phyloP scores from a whole-genome alignment of 2,329 filamentous ascomycete genomes.

The Ophiocordyceps robertsii region DNA sequence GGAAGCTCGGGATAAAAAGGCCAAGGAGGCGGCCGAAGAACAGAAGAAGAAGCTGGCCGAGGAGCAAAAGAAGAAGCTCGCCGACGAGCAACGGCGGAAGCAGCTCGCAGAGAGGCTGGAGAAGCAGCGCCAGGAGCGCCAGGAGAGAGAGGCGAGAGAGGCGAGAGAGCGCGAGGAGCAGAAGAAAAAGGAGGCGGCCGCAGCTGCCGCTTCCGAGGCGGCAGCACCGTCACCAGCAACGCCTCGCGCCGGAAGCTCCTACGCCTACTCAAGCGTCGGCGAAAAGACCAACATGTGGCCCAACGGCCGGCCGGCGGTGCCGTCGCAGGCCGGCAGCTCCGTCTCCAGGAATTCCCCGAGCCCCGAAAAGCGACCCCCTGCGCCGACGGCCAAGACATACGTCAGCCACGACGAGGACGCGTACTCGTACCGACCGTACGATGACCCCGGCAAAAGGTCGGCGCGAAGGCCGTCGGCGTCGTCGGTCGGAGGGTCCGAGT shows the following conservation, averaged over 20 bases:
- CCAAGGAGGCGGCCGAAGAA: slow-evolving; percentile 20
- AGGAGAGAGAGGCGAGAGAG: slow-evolving; percentile 11
- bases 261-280: slow-evolving; percentile 51
- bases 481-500: slow-evolving; percentile 60
- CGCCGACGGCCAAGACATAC: slow-evolving; percentile 42
- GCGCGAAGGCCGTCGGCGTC: slow-evolving; percentile 51
- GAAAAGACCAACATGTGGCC: slow-evolving; percentile 61
- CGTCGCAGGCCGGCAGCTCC: slow-evolving; percentile 17
- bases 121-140: slow-evolving; percentile 15
- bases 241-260: slow-evolving; percentile 34
- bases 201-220: not conserved
- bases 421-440: slow-evolving; percentile 67
- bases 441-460: slow-evolving; percentile 44
- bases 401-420: slow-evolving; percentile 49
- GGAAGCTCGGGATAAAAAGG: slow-evolving; percentile 16
- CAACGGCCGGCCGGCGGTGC: slow-evolving; percentile 37
- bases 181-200: slow-evolving; percentile 23
- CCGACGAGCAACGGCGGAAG: slow-evolving; percentile 11
- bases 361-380: slow-evolving; percentile 26
- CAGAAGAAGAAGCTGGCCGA: slow-evolving; percentile 16
- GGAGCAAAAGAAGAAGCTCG: slow-evolving; percentile 19
- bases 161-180: slow-evolving; percentile 15
- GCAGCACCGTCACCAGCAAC: slow-evolving; percentile 9
- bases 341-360: slow-evolving; percentile 12
- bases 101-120: slow-evolving; percentile 10